A percentile compares a stretch with the other conserved stretches of the same genome.
Evolutionary conservation across 2,329 filamentous ascomycete species (phyloP).

Genomic region (Alternaria tenuissima): DNA sequence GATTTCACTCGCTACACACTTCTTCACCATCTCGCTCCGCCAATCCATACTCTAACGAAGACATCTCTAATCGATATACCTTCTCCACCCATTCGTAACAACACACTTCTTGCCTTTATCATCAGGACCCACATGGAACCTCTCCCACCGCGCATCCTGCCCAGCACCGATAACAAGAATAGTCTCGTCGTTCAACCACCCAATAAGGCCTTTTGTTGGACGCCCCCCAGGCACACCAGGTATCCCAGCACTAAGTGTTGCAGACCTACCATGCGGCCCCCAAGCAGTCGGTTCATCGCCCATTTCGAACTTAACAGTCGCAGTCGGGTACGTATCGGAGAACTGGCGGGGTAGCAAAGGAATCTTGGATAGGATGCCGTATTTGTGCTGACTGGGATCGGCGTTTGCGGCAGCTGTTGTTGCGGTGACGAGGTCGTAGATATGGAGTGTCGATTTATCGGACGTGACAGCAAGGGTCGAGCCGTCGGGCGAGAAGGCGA

Average conservation of each 20-base stretch:
- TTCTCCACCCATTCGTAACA: constrained; percentile 8
- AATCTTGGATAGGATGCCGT: constrained; percentile 83
- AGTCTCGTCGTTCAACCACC: constrained; percentile 79
- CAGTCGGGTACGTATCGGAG: constrained; percentile 87
- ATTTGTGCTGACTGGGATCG: constrained; percentile 63
- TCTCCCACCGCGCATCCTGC: constrained; percentile 85
- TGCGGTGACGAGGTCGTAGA: constrained; percentile 78
- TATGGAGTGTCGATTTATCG: constrained; percentile 93
- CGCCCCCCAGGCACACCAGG: constrained; percentile 63
- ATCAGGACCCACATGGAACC: constrained; percentile 63
- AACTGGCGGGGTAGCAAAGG: constrained; percentile 87
- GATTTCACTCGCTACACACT: not conserved
- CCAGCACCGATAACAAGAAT: constrained; percentile 82
- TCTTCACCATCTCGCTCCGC: not conserved
- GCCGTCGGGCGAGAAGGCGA: constrained; percentile 85
- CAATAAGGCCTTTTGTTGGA: constrained; percentile 82
- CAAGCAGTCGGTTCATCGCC: constrained; percentile 70
- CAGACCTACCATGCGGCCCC: constrained; percentile 40
- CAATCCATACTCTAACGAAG: not conserved
- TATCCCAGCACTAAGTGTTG: constrained; percentile 56
- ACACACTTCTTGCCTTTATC: constrained; percentile 63
- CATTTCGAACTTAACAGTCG: constrained; percentile 81
- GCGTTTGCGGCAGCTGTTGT: constrained; percentile 8
- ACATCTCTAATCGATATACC: constrained; percentile 11
- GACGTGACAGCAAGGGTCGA: constrained; percentile 88